Conservation (phyloP, 352 stramenopile species). For the Globisporangium viniferum region DNA sequence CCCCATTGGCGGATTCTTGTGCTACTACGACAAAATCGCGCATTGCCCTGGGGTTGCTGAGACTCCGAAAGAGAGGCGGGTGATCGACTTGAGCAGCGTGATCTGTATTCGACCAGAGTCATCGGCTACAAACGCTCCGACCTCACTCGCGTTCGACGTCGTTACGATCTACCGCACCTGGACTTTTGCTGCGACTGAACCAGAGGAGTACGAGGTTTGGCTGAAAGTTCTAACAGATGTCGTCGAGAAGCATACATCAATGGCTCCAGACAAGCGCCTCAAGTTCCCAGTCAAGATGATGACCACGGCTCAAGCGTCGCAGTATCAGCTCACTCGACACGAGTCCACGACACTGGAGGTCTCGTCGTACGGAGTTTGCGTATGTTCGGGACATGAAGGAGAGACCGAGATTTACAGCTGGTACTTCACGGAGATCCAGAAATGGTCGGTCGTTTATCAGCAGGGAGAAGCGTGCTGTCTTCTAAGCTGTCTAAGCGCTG, state of each 20-base stretch:
- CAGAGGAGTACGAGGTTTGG: conserved; percentile 56
- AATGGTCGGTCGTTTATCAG: conserved; percentile 64
- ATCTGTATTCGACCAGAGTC: conserved; percentile 64
- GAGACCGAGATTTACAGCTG: conserved; percentile 55
- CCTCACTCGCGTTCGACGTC: conserved; percentile 55
- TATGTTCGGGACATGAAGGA: conserved; percentile 39
- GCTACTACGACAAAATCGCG: conserved; percentile 69
- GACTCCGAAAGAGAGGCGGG: conserved; percentile 44
- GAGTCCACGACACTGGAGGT: conserved; percentile 54
- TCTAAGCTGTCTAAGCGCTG: conserved; percentile 40
- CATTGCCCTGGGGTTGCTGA: conserved; percentile 60
- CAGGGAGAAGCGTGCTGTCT: conserved; percentile 58
- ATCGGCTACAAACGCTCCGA: conserved; percentile 12
- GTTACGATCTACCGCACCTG: conserved; percentile 73
- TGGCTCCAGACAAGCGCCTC: conserved; percentile 43
- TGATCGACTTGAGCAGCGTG: conserved; percentile 68
- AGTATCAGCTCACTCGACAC: conserved; percentile 28
- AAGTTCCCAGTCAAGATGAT: conserved; percentile 50
- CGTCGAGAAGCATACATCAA: conserved; percentile 55
- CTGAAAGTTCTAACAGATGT: conserved; percentile 47
- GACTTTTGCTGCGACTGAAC: conserved; percentile 55
- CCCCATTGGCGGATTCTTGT: conserved; percentile 58
- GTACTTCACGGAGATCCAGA: conserved; percentile 82
- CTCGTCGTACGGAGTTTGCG: conserved; percentile 51
- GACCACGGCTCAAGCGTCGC: conserved; percentile 29